Evolutionary conservation across 176 grass and related monocot genomes (phyloP), one percentile per base, ranked within the genome.

Genomic region (Coix lacrymajobi): DNA sequence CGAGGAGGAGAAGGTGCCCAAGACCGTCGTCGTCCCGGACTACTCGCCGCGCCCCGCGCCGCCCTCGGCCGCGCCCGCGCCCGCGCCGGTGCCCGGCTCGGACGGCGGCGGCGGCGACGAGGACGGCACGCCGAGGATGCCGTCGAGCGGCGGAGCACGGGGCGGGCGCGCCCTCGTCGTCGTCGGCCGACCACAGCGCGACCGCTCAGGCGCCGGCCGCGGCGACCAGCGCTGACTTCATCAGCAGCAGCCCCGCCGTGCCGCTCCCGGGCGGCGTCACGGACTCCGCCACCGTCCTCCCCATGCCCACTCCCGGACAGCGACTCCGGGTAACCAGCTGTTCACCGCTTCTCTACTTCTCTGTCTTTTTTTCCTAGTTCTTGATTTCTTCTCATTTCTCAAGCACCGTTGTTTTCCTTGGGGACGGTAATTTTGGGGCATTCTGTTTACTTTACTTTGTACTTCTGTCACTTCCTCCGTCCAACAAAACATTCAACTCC

Each of bases 161-260:
- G 72, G 45, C 36, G 36, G 36, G n/a, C 79, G 56, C 66, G 56
- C 44, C 11, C 12, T 70, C 0, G 14, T n/a, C 71, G 63, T 49
- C 64, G 32, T 52, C 34, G 29, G 38, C 25, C 71, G 64, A 25
- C 70, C 54, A 11, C 39, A 58, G 37, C 54, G 36, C 37, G 7
- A 30, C 0, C n/a, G 77, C 81, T 0, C 72, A 56, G 28, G 36
- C 85, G 37, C 94, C 92, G 49, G 41, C 39, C 24, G 81, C 22
- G 4, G 30, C 86, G 9, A 11, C 60, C 6, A 88, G 86, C 54
- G 78, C 92, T 19, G 88, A 93, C 36, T 98, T 98, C 79, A 95
- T 98, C 77, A 93, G 87, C 75, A 98, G 92, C 82, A 95, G 85
- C 69, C 96, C 96, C 22, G 90, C 89, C 1, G 92, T 98, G 79